Percentiles rank a stretch among this genome's conserved stretches.
Conservation (phyloP, 139 green algal species). For the Tetratostichococcus sp. region DNA sequence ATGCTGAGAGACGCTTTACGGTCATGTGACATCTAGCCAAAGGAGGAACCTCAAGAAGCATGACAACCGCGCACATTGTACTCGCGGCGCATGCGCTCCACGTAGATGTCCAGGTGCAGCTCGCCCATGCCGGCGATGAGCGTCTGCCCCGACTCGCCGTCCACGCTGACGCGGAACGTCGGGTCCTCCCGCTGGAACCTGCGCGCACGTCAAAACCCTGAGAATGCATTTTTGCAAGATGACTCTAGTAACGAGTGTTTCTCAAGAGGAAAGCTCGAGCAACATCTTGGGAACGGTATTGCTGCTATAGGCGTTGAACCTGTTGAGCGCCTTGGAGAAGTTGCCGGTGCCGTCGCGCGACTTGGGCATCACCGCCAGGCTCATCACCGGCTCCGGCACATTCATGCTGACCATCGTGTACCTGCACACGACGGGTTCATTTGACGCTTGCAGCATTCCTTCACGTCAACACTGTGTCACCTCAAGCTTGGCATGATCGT, state of each 20-base stretch:
- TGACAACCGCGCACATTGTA: conserved; percentile 72
- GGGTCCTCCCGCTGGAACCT: conserved; percentile 95
- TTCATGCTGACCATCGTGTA: conserved; percentile 88
- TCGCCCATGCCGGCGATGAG: conserved; percentile 96
- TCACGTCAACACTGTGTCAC: too few relatives aligned
- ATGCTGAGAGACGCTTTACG: too few relatives aligned
- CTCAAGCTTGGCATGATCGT: too few relatives aligned
- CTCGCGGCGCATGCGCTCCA: conserved; percentile 96
- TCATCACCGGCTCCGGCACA: conserved; percentile 97
- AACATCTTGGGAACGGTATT: too few relatives aligned
- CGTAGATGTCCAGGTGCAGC: conserved; percentile 97
- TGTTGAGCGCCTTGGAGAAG: conserved; percentile 70
- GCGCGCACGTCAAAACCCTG: too few relatives aligned
- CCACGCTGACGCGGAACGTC: conserved; percentile 83
- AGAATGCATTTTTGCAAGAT: too few relatives aligned
- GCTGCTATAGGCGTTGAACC: conserved; percentile 43
- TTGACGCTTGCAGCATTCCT: conserved; percentile 21
- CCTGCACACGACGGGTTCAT: conserved; percentile 3
- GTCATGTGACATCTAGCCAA: too few relatives aligned
- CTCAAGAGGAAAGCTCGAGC: too few relatives aligned
- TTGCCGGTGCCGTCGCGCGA: conserved; percentile 54
- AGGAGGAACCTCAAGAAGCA: not conserved
- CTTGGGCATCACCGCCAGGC: conserved; percentile 84
- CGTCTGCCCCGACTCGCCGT: conserved; percentile 77
- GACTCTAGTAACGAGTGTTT: too few relatives aligned